These are phyloP conservation scores for Malus fusca DNA, from an alignment of 306 rosid genomes.

Conservation along the genomic window DNA sequence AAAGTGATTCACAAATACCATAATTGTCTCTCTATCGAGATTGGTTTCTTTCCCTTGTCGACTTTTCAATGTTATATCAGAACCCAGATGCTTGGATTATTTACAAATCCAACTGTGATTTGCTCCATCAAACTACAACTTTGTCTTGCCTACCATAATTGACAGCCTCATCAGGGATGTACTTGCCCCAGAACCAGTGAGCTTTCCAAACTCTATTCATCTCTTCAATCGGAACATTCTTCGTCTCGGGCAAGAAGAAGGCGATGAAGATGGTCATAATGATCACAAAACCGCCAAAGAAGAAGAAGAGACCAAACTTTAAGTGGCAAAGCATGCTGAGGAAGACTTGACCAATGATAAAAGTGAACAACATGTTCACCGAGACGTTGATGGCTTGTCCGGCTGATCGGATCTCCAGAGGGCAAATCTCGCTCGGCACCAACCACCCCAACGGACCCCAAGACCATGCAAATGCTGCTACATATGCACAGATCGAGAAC, in stretches of 20 bases:
- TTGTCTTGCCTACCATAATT: neutral
- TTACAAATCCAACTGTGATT: neutral
- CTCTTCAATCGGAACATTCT: slow-evolving; percentile 68
- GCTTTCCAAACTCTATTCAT: slow-evolving; percentile 46
- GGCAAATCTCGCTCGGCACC: slow-evolving; percentile 62
- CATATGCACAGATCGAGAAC: slow-evolving; percentile 40
- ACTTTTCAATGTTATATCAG: neutral
- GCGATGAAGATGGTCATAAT: slow-evolving; percentile 50
- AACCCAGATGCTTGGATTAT: neutral
- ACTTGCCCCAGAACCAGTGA: slow-evolving; percentile 49
- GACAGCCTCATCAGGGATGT: neutral
- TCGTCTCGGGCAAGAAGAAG: slow-evolving; percentile 54
- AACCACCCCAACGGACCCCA: slow-evolving; percentile 86
- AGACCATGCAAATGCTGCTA: slow-evolving; percentile 64
- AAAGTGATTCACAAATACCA: neutral
- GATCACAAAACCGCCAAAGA: slow-evolving; percentile 50
- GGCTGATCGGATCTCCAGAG: slow-evolving; percentile 57
- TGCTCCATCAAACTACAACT: neutral
- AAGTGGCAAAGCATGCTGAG: neutral
- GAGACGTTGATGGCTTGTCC: slow-evolving; percentile 50
- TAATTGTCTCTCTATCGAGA: neutral
- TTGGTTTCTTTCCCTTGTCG: neutral
- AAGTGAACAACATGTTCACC: slow-evolving; percentile 70
- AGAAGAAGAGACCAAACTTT: slow-evolving; percentile 41
- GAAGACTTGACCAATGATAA: slow-evolving; percentile 47